phyloP scores from a whole-genome alignment of 768 basidiomycete species.

The Boletus eberwhitei region DNA sequence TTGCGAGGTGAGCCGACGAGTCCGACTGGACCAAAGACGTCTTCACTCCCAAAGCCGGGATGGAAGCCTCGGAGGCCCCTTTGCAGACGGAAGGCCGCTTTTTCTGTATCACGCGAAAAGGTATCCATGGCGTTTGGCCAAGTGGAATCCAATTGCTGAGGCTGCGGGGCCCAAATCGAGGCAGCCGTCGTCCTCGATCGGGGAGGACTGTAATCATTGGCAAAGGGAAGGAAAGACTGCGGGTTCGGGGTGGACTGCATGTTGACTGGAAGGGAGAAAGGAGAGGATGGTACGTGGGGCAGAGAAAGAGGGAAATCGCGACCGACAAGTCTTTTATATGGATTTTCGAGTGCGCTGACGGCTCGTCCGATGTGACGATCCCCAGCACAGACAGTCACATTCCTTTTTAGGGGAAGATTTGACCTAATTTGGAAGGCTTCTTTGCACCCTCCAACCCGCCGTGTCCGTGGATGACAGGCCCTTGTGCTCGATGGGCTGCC shows the following conservation, averaged over 20 bases:
- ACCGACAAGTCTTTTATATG: slow-evolving; percentile 32
- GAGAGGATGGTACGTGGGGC: slow-evolving; percentile 40
- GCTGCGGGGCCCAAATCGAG: slow-evolving; percentile 84
- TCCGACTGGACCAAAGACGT: slow-evolving; percentile 62
- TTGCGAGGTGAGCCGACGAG: slow-evolving; percentile 38
- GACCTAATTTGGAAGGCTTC: slow-evolving; percentile 30
- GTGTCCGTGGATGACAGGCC: slow-evolving; percentile 27
- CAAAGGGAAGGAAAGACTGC: slow-evolving; percentile 33
- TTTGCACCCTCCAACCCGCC: slow-evolving; percentile 25
- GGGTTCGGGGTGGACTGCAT: slow-evolving; percentile 28
- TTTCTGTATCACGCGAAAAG: slow-evolving; percentile 52
- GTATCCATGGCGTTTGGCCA: slow-evolving; percentile 70
- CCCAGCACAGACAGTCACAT: slow-evolving; percentile 26
- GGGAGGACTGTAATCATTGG: slow-evolving; percentile 41
- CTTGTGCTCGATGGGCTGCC: slow-evolving; percentile 15
- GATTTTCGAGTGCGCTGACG: slow-evolving; percentile 24
- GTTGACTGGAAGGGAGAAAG: not conserved
- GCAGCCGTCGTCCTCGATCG: slow-evolving; percentile 40
- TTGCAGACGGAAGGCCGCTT: slow-evolving; percentile 33
- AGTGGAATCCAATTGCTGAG: slow-evolving; percentile 59
- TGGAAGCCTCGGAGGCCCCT: slow-evolving; percentile 19
- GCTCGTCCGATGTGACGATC: slow-evolving; percentile 32
- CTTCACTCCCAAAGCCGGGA: slow-evolving; percentile 42
- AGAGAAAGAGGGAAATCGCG: slow-evolving; percentile 38
- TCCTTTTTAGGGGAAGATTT: slow-evolving; percentile 32